A percentile compares a stretch with the other conserved stretches of the same genome.
Evolutionary conservation across 257 asterid genomes (phyloP).

Genomic region (Solanum dulcamara): DNA sequence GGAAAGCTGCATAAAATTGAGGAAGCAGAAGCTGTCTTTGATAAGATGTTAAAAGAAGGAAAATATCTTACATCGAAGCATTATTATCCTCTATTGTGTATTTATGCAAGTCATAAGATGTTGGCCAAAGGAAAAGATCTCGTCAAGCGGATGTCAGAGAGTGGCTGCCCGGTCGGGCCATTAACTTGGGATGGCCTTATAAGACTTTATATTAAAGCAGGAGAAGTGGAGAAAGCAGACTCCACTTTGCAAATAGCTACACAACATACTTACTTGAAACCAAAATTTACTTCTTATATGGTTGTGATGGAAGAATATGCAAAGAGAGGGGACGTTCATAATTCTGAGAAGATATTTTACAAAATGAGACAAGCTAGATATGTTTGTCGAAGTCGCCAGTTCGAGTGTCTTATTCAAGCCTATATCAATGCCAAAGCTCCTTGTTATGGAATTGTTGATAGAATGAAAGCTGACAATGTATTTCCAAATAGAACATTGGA

Average conservation of each 20-base stretch:
- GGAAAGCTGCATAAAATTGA: constrained; percentile 46
- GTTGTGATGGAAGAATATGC: constrained; percentile 46
- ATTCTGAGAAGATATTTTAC: constrained; percentile 44
- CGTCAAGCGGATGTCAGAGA: constrained; percentile 47
- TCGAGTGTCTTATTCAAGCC: constrained; percentile 35
- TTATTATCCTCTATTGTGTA: constrained; percentile 30
- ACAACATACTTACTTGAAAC: constrained; percentile 22
- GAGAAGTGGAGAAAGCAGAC: constrained; percentile 59
- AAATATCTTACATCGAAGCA: constrained; percentile 24
- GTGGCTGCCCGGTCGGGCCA: constrained; percentile 36
- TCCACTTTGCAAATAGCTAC: constrained; percentile 31
- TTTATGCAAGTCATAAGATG: constrained; percentile 44
- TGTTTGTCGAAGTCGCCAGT: constrained; percentile 19
- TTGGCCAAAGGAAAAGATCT: constrained; percentile 57
- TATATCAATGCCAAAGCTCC: constrained; percentile 42
- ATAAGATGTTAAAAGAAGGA: constrained; percentile 19
- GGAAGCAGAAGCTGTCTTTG: constrained; percentile 60
- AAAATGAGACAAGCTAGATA: constrained; percentile 46
- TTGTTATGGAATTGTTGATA: constrained; percentile 48
- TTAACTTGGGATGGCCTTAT: constrained; percentile 53
- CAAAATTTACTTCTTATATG: constrained; percentile 24
- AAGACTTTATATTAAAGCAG: constrained; percentile 47
- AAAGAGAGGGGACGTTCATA: constrained; percentile 50
- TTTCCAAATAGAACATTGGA: constrained; percentile 21
- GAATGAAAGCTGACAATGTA: constrained; percentile 58